Conservation (phyloP, 768 basidiomycete genomes). For the Suillus fuscotomentosus region DNA sequence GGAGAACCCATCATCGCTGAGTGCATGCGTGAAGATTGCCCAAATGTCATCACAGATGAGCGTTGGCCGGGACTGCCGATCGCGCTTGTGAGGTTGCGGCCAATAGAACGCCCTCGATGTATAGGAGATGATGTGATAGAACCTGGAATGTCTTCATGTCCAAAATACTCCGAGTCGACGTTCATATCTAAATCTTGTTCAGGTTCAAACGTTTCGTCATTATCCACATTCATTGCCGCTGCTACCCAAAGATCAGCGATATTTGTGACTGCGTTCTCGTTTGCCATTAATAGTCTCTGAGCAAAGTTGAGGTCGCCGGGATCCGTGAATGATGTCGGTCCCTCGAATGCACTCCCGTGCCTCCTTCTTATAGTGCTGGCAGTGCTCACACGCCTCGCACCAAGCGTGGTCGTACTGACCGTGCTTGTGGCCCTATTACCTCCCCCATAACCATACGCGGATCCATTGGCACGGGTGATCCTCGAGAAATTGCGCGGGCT, state of each 20-base stretch:
- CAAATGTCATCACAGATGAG: constrained; percentile 24
- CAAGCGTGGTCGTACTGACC: constrained; percentile 45
- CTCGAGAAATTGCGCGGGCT: constrained; percentile 49
- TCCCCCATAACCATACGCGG: constrained; percentile 75
- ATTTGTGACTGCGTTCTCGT: constrained; percentile 91
- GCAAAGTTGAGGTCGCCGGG: constrained; percentile 77
- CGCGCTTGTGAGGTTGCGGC: constrained; percentile 10
- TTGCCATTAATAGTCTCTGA: constrained; percentile 85
- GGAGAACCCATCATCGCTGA: constrained; percentile 32
- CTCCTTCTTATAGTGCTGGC: constrained; percentile 49
- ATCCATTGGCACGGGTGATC: constrained; percentile 65
- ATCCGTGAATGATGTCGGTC: constrained; percentile 38
- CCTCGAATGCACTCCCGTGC: constrained; percentile 47
- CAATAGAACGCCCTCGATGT: constrained; percentile 17
- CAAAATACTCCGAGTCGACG: constrained; percentile 44
- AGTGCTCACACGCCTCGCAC: constrained; percentile 53
- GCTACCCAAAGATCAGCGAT: constrained; percentile 98
- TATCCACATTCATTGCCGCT: constrained; percentile 92
- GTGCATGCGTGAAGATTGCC: constrained; percentile 23
- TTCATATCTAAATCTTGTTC: constrained; percentile 35
- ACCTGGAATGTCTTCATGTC: constrained; percentile 29
- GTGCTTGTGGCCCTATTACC: constrained; percentile 52
- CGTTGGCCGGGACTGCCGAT: constrained; percentile 16
- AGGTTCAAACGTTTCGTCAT: constrained; percentile 52
- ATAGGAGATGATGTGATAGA: constrained; percentile 9